These are phyloP conservation scores for Hirsutella rhossiliensis DNA, from an alignment of 2,329 filamentous ascomycete genomes.

Conservation along the genomic window DNA sequence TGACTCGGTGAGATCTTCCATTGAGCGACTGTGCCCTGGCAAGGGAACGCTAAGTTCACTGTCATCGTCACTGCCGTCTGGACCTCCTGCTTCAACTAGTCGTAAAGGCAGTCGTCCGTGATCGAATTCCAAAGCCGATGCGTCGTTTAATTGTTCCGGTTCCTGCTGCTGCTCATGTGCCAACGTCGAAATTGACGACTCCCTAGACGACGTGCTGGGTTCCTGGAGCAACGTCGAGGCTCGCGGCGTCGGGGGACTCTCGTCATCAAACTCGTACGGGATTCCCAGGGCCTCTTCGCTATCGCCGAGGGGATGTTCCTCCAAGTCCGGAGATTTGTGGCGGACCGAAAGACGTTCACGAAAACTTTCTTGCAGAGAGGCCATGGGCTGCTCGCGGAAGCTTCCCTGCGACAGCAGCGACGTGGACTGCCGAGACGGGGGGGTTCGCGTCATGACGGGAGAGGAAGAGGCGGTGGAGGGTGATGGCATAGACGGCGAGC, in stretches of 20 bases:
- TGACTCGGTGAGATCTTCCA: constrained; percentile 48
- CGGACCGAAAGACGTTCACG: constrained; percentile 10
- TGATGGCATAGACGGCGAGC: constrained; percentile 39
- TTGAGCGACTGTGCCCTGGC: constrained; percentile 2
- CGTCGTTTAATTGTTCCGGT: background rate
- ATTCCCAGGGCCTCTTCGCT: constrained; percentile 46
- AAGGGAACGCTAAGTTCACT: too few species aligned
- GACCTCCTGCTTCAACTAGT: background rate
- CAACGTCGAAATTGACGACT: constrained; percentile 6
- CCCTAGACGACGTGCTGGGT: constrained; percentile 7
- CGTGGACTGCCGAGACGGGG: constrained; percentile 19
- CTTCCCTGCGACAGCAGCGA: constrained; percentile 15
- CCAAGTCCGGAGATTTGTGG: constrained; percentile 9
- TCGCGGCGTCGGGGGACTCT: constrained; percentile 37
- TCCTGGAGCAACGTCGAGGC: constrained; percentile 35
- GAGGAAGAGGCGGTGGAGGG: constrained; percentile 39
- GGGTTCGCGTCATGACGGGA: constrained; percentile 31
- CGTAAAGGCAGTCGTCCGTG: background rate
- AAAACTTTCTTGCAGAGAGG: constrained; percentile 14
- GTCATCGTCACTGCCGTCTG: background rate
- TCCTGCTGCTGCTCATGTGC: background rate
- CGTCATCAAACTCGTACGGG: constrained; percentile 36
- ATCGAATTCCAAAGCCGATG: background rate
- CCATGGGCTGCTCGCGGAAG: constrained; percentile 12
- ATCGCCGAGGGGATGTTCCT: constrained; percentile 24